These are phyloP conservation scores for Rhipidocladum racemiflorum DNA, from an alignment of 176 grass and related monocot genomes.

Conservation along the genomic window DNA sequence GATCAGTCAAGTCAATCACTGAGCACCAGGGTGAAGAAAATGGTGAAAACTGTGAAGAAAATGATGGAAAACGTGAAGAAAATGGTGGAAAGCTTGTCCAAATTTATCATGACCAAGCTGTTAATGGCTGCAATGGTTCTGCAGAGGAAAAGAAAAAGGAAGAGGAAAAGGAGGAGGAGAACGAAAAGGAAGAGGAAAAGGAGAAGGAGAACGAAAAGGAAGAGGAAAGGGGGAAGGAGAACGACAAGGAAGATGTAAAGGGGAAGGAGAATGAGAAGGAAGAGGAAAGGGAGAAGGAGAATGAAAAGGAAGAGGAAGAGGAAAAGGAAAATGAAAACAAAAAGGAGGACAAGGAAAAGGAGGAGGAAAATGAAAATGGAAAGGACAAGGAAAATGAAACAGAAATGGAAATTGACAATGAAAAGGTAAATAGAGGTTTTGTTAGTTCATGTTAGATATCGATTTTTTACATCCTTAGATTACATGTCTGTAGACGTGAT, in stretches of 20 bases:
- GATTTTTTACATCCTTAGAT: conserved; percentile 15
- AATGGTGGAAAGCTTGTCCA: conserved; percentile 28
- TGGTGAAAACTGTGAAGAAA: conserved; percentile 36
- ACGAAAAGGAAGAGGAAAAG: not conserved
- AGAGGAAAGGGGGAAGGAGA: conserved; percentile 13
- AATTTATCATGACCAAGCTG: conserved; percentile 40
- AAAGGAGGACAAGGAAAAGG: conserved; percentile 26
- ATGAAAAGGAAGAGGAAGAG: not conserved
- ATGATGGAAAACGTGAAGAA: conserved; percentile 39
- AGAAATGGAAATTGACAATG: conserved; percentile 28
- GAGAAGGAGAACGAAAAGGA: conserved; percentile 30
- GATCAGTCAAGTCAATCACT: conserved; percentile 50
- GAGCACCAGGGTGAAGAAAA: conserved; percentile 54
- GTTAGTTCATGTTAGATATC: not conserved
- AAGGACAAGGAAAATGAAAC: conserved; percentile 42
- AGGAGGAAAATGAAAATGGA: conserved; percentile 30
- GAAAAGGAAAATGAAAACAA: not conserved
- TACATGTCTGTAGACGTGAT: not conserved
- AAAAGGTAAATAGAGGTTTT: conserved; percentile 39
- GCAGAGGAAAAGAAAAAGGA: conserved; percentile 40
- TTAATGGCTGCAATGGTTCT: conserved; percentile 64
- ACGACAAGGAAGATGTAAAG: conserved; percentile 22
- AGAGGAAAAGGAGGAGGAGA: not conserved
- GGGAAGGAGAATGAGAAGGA: conserved; percentile 32
- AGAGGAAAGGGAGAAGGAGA: not conserved